These are phyloP conservation scores for Tilletia indica DNA, from an alignment of 1,284 basidiomycete species.

Conservation along the genomic window DNA sequence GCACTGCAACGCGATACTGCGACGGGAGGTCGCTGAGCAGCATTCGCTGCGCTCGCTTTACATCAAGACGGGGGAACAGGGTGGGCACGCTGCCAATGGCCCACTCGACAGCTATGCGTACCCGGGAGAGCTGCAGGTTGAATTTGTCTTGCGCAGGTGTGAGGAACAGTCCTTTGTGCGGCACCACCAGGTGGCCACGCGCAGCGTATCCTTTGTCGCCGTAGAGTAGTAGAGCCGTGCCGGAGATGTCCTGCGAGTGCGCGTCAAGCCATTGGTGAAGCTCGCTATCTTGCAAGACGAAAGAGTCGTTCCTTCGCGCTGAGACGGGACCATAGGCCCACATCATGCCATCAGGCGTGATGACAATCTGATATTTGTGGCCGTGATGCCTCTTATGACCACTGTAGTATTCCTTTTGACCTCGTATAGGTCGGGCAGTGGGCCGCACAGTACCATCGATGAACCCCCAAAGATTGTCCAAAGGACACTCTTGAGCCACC, in stretches of 20 bases:
- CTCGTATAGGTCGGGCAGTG: not conserved
- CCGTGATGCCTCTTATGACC: not conserved
- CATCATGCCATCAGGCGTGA: not conserved
- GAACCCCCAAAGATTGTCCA: not conserved
- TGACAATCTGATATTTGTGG: slow-evolving; percentile 2
- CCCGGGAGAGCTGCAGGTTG: not conserved
- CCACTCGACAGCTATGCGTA: not conserved
- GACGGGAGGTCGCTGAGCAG: not conserved
- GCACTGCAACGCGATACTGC: not conserved
- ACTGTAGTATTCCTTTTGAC: not conserved
- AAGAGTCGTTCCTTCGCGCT: not conserved
- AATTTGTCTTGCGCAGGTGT: not conserved
- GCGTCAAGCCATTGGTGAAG: not conserved
- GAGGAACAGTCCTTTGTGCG: not conserved
- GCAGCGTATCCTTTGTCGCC: slow-evolving; percentile 9
- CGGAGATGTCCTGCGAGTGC: not conserved
- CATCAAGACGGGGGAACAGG: not conserved
- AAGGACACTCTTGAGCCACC: not conserved
- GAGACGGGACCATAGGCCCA: slow-evolving; percentile 4
- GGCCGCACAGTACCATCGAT: not conserved
- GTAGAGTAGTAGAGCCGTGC: not conserved
- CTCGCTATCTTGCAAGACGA: not conserved
- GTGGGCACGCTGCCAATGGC: not conserved
- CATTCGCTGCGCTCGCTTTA: not conserved
- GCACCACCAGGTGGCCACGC: not conserved